A percentile compares a stretch with the other conserved stretches of the same genome.
Evolutionary conservation across 768 basidiomycete species (phyloP).

Genomic region (Lentinula edodes): DNA sequence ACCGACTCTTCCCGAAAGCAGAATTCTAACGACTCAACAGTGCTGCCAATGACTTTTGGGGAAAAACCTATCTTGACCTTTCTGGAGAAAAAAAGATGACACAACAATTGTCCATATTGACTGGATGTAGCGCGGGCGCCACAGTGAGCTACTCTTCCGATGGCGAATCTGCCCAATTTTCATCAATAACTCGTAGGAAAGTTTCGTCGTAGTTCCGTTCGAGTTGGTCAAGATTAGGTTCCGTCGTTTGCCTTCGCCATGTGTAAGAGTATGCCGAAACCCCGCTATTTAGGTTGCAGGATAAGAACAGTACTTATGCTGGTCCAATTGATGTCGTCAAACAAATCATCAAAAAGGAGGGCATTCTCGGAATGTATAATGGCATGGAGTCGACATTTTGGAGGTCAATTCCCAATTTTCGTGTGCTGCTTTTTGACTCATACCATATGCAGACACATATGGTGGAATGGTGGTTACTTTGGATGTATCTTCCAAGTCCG

Average conservation of each 20-base stretch:
- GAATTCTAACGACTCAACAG: constrained; percentile 25
- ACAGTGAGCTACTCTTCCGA: constrained; percentile 37
- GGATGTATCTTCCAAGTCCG: constrained; percentile 87
- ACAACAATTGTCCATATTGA: constrained; percentile 79
- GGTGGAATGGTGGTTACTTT: constrained; percentile 97
- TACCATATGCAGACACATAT: constrained; percentile 52
- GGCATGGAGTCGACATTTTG: constrained; percentile 99
- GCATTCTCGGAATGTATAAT: constrained; percentile 79
- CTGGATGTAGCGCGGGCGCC: constrained; percentile 92
- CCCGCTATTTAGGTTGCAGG: constrained; percentile 61
- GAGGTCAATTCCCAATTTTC: constrained; percentile 45
- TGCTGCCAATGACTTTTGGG: constrained; percentile 95
- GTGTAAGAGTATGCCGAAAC: not conserved
- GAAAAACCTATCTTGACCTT: constrained; percentile 61
- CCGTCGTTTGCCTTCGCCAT: constrained; percentile 1
- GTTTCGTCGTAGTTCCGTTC: constrained; percentile 93
- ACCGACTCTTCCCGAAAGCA: not conserved
- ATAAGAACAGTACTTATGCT: constrained; percentile 84
- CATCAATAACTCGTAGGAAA: constrained; percentile 44
- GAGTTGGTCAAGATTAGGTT: constrained; percentile 91
- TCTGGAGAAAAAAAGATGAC: constrained; percentile 83
- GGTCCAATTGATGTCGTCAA: constrained; percentile 91
- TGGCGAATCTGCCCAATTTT: not conserved
- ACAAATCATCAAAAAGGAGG: constrained; percentile 71
- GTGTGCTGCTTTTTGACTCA: not conserved